Base-by-base conservation (phyloP, 2,329 filamentous ascomycete species). In the Diaporthe longicolla region DNA sequence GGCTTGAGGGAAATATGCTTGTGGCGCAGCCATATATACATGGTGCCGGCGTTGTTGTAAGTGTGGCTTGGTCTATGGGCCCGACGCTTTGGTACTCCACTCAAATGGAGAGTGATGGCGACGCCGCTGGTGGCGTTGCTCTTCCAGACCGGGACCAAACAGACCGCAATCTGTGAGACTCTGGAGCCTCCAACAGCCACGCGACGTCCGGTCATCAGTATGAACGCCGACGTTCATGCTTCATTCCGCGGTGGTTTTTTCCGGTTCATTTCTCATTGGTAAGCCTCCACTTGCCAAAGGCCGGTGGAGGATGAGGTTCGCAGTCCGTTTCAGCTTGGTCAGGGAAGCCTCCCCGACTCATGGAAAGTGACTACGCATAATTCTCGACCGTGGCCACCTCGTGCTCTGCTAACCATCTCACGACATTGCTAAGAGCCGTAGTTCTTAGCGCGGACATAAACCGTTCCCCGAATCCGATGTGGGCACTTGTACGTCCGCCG, bases 401-500 rank as follows among this genome's bases (percentile, higher is more conserved):
- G 48, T 68, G 48, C 48, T 54, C 32, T 54, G 37, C 26, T 32
- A 26, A 54, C 63, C 37, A 68, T 68, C 32, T 48, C 63, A 54
- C 48, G 48, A 40, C 63, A 40, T 54, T 68, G 48, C 63, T 54
- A 54, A 35, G 32, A 40, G 32, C 32, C 48, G 48, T 40, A 6
- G 26, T 68, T 21, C 63, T 68, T 21, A 40, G 48, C 5, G 63
- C 63, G 63, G 48, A 68, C 63, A 54, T 24, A 29, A 40, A 54
- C 32, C 29, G 48, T 26, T 68, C 63, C 63, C 63, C 63, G 63
- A 68, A 54, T 54, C 63, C 63, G 63, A 68, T 54, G 32, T 68
- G 63, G 45, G 48, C 63, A 68, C 63, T 26, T 52, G 48, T 40
- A 40, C 32, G 13, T n/a, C 52, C 48, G 48, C 37, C 32, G n/a